Base-by-base conservation (phyloP, 2,329 filamentous ascomycete species). In the Dactylellina cionopaga region DNA sequence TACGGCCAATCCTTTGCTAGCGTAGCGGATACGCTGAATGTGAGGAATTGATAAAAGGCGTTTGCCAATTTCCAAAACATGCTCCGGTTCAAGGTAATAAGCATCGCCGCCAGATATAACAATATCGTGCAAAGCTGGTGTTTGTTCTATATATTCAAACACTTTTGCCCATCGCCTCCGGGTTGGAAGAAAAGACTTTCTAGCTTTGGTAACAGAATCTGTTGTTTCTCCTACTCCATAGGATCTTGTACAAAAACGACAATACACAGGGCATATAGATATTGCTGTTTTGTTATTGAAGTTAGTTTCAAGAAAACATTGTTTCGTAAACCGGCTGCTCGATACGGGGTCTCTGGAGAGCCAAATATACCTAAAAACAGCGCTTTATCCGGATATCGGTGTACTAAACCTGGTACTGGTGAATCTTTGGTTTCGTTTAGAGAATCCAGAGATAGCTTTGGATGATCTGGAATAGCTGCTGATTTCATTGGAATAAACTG, bases 31-130 rank as follows among this genome's bases (percentile, higher is more conserved):
- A 2, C 87, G 84, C 27, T 83, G 82, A 68, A 89, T 83, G 76
- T 89, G 85, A 3, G 84, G 83, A 74, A 88, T 87, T 1, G 76
- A 78, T 3, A 89, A 83, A 0, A 89, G 81, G 2, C 83, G 82
- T 41, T 85, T 80, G 9, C 86, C 87, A 60, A 89, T 86, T 56
- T 81, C 77, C 4, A 78, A 79, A 2, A 89, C 80, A 19, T 87
- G 81, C 0, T 86, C 80, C 0, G 85, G 83, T 17, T 81, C 78
- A 1, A 89, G 81, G 60, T 86, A 86, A 77, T 85, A 89, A 0
- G 85, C 81, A 78, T 89, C 87, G 7, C 87, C 87, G 0, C 87
- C 87, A 0, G 87, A 89, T 6, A 89, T 81, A 0, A 89, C 86
- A 33, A 89, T 84, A 75, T 89, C 87, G 31, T 84, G 81, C 3